A percentile compares a stretch with the other conserved stretches of the same genome.
Conservation (phyloP, 2,329 filamentous ascomycete species). For the Diaporthe capsici region DNA sequence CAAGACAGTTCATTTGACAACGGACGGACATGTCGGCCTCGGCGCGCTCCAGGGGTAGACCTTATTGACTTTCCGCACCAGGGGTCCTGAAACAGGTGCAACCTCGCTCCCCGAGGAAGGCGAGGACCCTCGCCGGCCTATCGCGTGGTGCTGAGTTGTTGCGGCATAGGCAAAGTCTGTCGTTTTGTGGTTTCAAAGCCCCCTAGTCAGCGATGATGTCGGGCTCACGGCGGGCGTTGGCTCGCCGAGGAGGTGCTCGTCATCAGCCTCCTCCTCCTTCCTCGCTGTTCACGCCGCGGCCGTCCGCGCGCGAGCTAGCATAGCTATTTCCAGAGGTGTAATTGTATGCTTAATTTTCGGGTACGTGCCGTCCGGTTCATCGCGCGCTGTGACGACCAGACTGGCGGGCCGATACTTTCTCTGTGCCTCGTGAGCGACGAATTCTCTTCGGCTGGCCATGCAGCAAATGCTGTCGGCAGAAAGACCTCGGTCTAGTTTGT, state of each 20-base stretch:
- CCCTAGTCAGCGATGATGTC: not conserved
- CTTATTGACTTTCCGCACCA: slow-evolving; percentile 13
- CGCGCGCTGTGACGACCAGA: not conserved
- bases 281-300: slow-evolving; percentile 9
- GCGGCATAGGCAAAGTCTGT: slow-evolving; percentile 12
- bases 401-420: slow-evolving; percentile 5
- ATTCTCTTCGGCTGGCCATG: not conserved
- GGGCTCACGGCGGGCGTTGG: not conserved
- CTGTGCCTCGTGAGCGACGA: not conserved
- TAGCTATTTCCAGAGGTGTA: not conserved
- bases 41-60: slow-evolving; percentile 21
- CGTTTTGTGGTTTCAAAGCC: slow-evolving; percentile 17
- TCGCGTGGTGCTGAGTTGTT: not conserved
- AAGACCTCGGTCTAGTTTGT: not conserved
- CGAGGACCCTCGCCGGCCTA: slow-evolving; percentile 1
- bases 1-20: slow-evolving; percentile 31
- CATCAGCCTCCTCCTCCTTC: not conserved
- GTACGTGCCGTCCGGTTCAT: not conserved
- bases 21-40: slow-evolving; percentile 19
- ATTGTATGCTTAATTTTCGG: slow-evolving; percentile 21
- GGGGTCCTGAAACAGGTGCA: slow-evolving; percentile 29
- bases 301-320: slow-evolving; percentile 4
- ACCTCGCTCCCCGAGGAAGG: not conserved
- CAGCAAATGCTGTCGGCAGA: not conserved
- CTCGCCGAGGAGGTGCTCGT: not conserved